Evolutionary conservation across 768 basidiomycete genomes (phyloP).

Genomic region (Tephrocybe sp.): DNA sequence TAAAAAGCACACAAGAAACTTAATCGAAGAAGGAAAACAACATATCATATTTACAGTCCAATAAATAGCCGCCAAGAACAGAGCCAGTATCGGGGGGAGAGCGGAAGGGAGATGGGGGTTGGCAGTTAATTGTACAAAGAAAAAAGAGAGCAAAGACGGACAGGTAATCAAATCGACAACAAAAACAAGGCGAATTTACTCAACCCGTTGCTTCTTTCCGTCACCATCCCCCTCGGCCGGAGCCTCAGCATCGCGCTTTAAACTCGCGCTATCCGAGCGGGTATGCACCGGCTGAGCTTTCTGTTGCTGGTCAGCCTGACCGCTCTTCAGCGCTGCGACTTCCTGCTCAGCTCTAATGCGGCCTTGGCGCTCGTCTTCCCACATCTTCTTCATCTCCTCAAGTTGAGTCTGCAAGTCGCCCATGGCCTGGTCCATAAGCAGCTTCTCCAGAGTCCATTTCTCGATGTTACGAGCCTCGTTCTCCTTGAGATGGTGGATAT

Average conservation of each 20-base stretch:
- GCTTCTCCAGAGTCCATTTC: slow-evolving; percentile 91
- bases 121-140: slow-evolving; percentile 5
- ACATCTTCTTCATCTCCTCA: slow-evolving; percentile 76
- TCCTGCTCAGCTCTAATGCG: slow-evolving; percentile 65
- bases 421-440: slow-evolving; percentile 91
- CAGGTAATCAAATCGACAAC: background rate
- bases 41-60: slow-evolving; percentile 7
- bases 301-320: background rate
- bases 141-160: background rate
- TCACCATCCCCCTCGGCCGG: slow-evolving; percentile 15
- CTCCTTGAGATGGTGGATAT: slow-evolving; percentile 89
- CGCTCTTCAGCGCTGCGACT: slow-evolving; percentile 25
- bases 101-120: background rate
- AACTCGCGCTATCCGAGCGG: slow-evolving; percentile 9
- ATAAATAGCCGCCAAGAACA: slow-evolving; percentile 7
- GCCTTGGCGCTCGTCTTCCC: slow-evolving; percentile 71
- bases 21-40: background rate
- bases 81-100: background rate
- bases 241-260: slow-evolving; percentile 16
- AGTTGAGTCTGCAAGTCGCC: slow-evolving; percentile 80
- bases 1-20: slow-evolving; percentile 6
- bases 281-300: slow-evolving; percentile 9
- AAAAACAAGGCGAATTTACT: slow-evolving; percentile 22
- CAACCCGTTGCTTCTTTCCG: slow-evolving; percentile 38
- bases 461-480: slow-evolving; percentile 90